Evolutionary conservation across 2,329 filamentous ascomycete species (phyloP).

Genomic region (Colletotrichum nymphaeae): DNA sequence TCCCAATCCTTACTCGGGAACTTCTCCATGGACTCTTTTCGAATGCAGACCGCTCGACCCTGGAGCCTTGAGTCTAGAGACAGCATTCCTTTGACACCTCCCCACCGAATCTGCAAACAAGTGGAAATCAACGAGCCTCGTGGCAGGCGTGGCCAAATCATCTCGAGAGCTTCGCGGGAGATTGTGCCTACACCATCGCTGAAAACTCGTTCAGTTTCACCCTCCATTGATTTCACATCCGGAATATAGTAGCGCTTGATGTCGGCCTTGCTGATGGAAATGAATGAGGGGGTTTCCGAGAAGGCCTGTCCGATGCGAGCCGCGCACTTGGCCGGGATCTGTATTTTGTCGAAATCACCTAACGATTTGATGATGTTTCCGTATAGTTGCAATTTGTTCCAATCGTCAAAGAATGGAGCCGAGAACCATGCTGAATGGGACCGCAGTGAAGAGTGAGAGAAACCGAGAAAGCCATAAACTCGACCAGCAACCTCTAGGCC

Average conservation of each 20-base stretch:
- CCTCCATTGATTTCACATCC: slow-evolving; percentile 63
- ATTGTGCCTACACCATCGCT: slow-evolving; percentile 85
- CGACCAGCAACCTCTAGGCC: slow-evolving; percentile 74
- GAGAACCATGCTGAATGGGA: slow-evolving; percentile 77
- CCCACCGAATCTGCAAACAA: slow-evolving; percentile 80
- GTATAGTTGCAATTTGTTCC: slow-evolving; percentile 47
- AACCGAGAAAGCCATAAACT: slow-evolving; percentile 76
- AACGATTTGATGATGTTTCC: slow-evolving; percentile 58
- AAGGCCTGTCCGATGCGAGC: slow-evolving; percentile 76
- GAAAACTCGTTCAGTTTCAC: slow-evolving; percentile 66
- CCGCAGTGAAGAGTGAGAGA: slow-evolving; percentile 82
- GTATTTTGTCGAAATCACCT: slow-evolving; percentile 63
- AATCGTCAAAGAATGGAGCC: slow-evolving; percentile 56
- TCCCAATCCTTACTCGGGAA: slow-evolving; percentile 67
- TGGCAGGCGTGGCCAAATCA: slow-evolving; percentile 69
- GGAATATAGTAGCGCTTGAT: slow-evolving; percentile 51
- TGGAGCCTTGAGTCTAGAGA: slow-evolving; percentile 71
- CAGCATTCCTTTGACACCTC: slow-evolving; percentile 83
- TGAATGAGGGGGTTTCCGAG: slow-evolving; percentile 76
- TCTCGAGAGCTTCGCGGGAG: slow-evolving; percentile 67
- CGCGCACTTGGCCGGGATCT: slow-evolving; percentile 65
- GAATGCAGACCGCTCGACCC: slow-evolving; percentile 70
- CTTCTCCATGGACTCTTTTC: slow-evolving; percentile 81
- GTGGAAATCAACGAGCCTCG: slow-evolving; percentile 64
- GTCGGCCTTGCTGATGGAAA: slow-evolving; percentile 57